A percentile compares a stretch with the other conserved stretches of the same genome.
These are phyloP conservation scores for Cutaneotrichosporon curvatum DNA, from an alignment of 1,284 basidiomycete genomes.

Conservation along the genomic window DNA sequence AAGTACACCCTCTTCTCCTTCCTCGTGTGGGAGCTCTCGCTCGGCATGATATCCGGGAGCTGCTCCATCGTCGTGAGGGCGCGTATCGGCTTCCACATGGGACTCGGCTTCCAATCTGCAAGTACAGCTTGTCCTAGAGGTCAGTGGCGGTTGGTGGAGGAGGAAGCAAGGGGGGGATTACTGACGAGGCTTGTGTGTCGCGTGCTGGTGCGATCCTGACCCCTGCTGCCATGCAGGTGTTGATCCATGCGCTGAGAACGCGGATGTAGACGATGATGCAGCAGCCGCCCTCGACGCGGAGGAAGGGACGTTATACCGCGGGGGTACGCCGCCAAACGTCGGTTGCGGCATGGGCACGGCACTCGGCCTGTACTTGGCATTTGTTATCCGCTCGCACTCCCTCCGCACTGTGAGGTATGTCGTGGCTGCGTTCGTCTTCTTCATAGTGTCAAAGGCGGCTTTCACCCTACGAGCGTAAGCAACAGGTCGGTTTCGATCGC, in stretches of 20 bases:
- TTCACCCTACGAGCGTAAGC: slow-evolving; percentile 31
- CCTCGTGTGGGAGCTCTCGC: slow-evolving; percentile 28
- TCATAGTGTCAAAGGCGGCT: slow-evolving; percentile 23
- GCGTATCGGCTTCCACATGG: slow-evolving; percentile 43
- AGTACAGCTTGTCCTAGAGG: slow-evolving; percentile 12
- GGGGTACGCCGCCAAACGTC: slow-evolving; percentile 19
- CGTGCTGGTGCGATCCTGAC: neutral
- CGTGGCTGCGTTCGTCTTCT: slow-evolving; percentile 9
- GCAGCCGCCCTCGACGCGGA: neutral
- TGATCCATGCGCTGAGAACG: neutral
- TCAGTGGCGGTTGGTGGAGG: neutral
- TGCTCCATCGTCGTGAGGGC: slow-evolving; percentile 37
- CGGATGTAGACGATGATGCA: neutral
- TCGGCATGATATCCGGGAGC: slow-evolving; percentile 33
- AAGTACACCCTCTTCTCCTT: slow-evolving; percentile 28
- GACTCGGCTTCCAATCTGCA: slow-evolving; percentile 41
- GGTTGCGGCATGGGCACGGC: slow-evolving; percentile 7
- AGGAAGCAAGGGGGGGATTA: too few relatives aligned
- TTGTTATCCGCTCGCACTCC: slow-evolving; percentile 18
- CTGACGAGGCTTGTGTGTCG: too few relatives aligned
- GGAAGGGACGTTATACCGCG: neutral
- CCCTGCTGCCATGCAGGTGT: neutral
- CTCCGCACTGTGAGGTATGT: slow-evolving; percentile 18
- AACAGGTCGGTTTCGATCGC: slow-evolving; percentile 36
- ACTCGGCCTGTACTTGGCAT: neutral